Evolutionary conservation across 768 basidiomycete genomes (phyloP).

Genomic region (Agaricus sinodeliciosus): DNA sequence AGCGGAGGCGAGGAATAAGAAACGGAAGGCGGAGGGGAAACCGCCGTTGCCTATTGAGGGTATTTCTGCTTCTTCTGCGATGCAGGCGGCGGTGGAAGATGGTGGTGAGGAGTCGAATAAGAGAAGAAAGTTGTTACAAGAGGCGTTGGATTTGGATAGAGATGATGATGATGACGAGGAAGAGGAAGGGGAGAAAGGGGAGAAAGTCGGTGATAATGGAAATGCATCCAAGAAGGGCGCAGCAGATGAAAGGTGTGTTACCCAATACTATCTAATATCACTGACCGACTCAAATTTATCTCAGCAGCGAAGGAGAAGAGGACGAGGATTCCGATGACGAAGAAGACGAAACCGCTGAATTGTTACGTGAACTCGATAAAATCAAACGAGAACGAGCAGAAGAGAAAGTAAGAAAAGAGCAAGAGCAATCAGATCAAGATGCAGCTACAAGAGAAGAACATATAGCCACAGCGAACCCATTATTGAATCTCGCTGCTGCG

Average conservation of each 20-base stretch:
- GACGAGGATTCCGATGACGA: constrained; percentile 57
- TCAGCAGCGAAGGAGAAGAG: constrained; percentile 28
- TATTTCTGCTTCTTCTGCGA: constrained; percentile 22
- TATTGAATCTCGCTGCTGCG: constrained; percentile 87
- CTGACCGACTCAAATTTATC: too few species aligned
- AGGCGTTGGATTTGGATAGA: constrained; percentile 81
- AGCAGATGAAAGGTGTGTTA: constrained; percentile 40
- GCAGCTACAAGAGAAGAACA: constrained; percentile 68
- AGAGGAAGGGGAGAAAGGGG: constrained; percentile 31
- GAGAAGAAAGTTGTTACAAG: constrained; percentile 80
- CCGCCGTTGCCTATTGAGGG: constrained; percentile 38
- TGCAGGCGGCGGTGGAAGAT: background rate
- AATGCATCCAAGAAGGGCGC: constrained; percentile 21
- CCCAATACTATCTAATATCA: too few species aligned
- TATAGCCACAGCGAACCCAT: constrained; percentile 82
- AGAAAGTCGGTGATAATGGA: constrained; percentile 27
- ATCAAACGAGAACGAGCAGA: constrained; percentile 95
- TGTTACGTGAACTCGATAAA: constrained; percentile 95
- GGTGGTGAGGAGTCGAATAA: constrained; percentile 60
- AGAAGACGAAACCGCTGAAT: constrained; percentile 89
- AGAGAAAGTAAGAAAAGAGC: constrained; percentile 80
- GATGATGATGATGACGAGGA: constrained; percentile 74
- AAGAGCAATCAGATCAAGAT: constrained; percentile 57
- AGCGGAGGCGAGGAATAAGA: constrained; percentile 81
- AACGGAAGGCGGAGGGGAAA: constrained; percentile 84